A percentile compares a stretch with the other conserved stretches of the same genome.
phyloP scores from a whole-genome alignment of 2,329 filamentous ascomycete species.

The Cladophialophora psammophila region DNA sequence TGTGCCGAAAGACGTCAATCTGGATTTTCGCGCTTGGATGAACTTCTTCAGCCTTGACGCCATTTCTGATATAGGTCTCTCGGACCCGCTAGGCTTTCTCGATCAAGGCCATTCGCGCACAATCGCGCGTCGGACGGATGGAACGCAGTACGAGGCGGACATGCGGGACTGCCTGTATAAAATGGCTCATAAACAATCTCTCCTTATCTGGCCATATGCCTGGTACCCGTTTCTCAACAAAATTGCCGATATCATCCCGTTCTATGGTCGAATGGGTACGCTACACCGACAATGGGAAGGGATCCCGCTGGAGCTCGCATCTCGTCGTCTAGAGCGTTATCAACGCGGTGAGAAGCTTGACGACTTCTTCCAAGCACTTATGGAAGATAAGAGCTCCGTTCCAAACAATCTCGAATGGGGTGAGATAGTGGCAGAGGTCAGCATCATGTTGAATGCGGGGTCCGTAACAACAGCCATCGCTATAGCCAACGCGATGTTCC shows the following conservation, averaged over 20 bases:
- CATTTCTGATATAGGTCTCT: constrained; percentile 63
- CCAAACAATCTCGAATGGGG: constrained; percentile 61
- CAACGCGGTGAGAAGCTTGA: constrained; percentile 62
- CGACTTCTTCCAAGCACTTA: constrained; percentile 65
- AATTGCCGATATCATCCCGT: constrained; percentile 56
- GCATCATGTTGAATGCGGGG: constrained; percentile 36
- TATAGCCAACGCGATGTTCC: constrained; percentile 53
- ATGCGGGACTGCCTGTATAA: constrained; percentile 62
- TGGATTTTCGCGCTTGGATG: constrained; percentile 61
- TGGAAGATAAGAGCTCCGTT: constrained; percentile 59
- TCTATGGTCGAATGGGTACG: constrained; percentile 23
- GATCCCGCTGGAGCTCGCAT: constrained; percentile 33
- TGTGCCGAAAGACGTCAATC: constrained; percentile 49
- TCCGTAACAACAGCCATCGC: constrained; percentile 36
- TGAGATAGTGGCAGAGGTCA: constrained; percentile 71
- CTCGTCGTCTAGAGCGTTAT: constrained; percentile 42
- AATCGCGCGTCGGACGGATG: constrained; percentile 53
- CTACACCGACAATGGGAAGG: constrained; percentile 18
- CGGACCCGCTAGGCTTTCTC: constrained; percentile 55
- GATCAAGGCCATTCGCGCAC: constrained; percentile 58
- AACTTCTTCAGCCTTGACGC: constrained; percentile 66
- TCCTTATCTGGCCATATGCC: constrained; percentile 59
- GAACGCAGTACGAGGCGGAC: constrained; percentile 51
- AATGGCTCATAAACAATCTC: constrained; percentile 59
- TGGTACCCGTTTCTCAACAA: constrained; percentile 60